phyloP scores from a whole-genome alignment of 805 yeast genomes.

The Kodamaea lidongshanica region DNA sequence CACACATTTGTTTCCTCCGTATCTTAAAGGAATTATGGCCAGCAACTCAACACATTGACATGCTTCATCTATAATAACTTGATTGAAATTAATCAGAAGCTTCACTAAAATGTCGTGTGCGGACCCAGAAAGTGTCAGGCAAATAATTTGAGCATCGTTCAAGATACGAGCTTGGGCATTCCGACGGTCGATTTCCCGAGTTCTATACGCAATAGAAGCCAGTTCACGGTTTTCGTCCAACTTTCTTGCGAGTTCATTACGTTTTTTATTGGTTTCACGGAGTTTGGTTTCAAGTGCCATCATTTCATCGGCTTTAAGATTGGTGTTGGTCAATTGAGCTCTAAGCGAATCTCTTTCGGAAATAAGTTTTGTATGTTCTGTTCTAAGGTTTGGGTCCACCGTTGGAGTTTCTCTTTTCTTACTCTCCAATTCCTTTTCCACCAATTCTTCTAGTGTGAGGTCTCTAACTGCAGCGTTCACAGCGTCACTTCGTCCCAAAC shows the following conservation, averaged over 20 bases:
- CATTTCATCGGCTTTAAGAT: constrained; percentile 35
- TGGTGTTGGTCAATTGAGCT: constrained; percentile 25
- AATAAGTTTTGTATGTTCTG: constrained; percentile 46
- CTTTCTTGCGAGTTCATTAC: constrained; percentile 65
- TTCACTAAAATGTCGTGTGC: constrained; percentile 82
- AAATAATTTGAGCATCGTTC: constrained; percentile 73
- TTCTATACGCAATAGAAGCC: constrained; percentile 60
- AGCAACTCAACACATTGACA: constrained; percentile 95
- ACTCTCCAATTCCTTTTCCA: constrained; percentile 52
- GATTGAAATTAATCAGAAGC: constrained; percentile 72
- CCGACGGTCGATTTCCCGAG: constrained; percentile 71
- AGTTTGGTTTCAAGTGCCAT: constrained; percentile 44
- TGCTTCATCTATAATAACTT: constrained; percentile 94
- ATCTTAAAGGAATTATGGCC: constrained; percentile 83
- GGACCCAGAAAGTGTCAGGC: constrained; percentile 89
- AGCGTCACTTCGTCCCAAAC: constrained; percentile 87
- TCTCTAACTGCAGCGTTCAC: constrained; percentile 77
- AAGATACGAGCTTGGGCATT: constrained; percentile 68
- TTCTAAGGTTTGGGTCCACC: constrained; percentile 46
- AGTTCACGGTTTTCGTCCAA: constrained; percentile 77
- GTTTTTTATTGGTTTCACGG: constrained; percentile 50
- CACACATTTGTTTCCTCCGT: constrained; percentile 84
- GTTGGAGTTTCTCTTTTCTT: constrained; percentile 28
- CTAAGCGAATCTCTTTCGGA: constrained; percentile 53
- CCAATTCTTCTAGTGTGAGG: constrained; percentile 77